Percentiles rank a stretch among this genome's conserved stretches.
Evolutionary conservation across 441 rosid genomes (phyloP).

Genomic region (Erodium moschatum): DNA sequence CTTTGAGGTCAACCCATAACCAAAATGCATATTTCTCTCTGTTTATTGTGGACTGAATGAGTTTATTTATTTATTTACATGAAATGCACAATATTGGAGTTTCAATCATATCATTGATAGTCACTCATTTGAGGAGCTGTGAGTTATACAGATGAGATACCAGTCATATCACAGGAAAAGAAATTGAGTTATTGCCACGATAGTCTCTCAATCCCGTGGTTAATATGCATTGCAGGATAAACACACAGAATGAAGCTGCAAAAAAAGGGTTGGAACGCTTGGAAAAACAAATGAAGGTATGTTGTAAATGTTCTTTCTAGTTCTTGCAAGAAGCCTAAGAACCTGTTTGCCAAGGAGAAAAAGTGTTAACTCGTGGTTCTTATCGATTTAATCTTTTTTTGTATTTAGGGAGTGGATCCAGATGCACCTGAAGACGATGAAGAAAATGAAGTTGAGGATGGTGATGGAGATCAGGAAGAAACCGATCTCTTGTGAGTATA

Average conservation of each 20-base stretch:
- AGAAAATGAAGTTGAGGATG: constrained; percentile 90
- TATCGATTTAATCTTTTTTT: background rate
- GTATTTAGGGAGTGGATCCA: constrained; percentile 90
- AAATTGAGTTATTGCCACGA: background rate
- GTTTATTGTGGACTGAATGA: constrained; percentile 3
- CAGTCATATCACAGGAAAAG: background rate
- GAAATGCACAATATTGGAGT: background rate
- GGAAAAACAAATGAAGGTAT: constrained; percentile 97
- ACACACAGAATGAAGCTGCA: constrained; percentile 84
- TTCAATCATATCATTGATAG: background rate
- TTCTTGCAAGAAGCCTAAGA: constrained; percentile 2
- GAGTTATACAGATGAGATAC: background rate
- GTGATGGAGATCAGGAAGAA: constrained; percentile 86
- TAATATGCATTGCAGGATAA: constrained; percentile 50
- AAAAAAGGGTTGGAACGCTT: constrained; percentile 86
- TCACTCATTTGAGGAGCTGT: too few species aligned
- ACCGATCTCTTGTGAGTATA: constrained; percentile 56
- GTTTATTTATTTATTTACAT: background rate
- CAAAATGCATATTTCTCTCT: constrained; percentile 11
- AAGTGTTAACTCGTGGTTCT: background rate
- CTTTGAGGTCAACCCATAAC: constrained; percentile 48
- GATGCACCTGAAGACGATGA: constrained; percentile 96
- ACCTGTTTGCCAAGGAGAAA: background rate
- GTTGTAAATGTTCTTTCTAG: background rate
- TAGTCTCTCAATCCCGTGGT: background rate